A percentile compares a stretch with the other conserved stretches of the same genome.
These are phyloP conservation scores for Chlamydomonas sp. DNA, from an alignment of 139 green algal species.

Conservation along the genomic window DNA sequence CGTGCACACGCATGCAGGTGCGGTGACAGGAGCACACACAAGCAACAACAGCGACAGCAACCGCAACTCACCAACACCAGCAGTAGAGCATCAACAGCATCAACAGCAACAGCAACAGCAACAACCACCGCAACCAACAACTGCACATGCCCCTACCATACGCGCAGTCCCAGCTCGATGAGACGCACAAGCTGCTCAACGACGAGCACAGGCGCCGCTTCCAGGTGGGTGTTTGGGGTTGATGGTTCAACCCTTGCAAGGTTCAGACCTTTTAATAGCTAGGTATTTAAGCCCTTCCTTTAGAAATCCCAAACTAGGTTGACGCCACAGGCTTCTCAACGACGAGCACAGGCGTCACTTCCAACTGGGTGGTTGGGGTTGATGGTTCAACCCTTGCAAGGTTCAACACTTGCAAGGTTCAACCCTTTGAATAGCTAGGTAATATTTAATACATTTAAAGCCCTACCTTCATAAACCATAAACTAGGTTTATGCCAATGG, in stretches of 20 bases:
- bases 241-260: background rate
- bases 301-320: conserved; percentile 42
- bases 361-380: conserved; percentile 6
- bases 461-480: too few species aligned
- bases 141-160: conserved; percentile 13
- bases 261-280: background rate
- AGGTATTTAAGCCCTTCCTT: too few species aligned
- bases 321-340: conserved; percentile 44
- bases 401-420: too few species aligned
- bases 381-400: background rate
- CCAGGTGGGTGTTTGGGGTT: conserved; percentile 7
- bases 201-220: conserved; percentile 33
- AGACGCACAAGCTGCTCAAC: conserved; percentile 46
- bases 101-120: too few species aligned
- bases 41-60: too few species aligned
- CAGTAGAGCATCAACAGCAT: too few species aligned
- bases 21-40: too few species aligned
- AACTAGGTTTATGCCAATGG: conserved; percentile 43
- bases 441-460: too few species aligned
- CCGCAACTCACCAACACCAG: too few species aligned
- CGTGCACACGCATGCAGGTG: too few species aligned
- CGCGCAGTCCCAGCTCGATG: conserved; percentile 42
- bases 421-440: background rate
- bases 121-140: too few species aligned
- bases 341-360: conserved; percentile 33